Conservation (phyloP, 805 yeast genomes). For the Saccharomycopsis sp. region DNA sequence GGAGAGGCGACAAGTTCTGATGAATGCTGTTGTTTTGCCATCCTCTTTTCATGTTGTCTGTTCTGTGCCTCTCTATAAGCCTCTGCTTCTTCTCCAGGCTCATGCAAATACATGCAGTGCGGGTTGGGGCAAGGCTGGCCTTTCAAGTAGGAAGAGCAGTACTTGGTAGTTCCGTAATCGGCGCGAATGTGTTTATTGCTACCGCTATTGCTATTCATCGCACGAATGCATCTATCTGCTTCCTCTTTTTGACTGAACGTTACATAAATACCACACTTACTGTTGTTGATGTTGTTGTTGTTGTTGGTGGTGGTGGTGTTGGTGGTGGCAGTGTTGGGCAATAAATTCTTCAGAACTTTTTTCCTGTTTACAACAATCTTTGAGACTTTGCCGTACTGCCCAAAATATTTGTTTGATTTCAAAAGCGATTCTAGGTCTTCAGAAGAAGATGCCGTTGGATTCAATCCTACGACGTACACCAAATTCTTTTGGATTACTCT, state of each 20-base stretch:
- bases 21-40: too few species aligned
- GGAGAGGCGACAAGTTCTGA: too few species aligned
- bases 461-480: slow-evolving; percentile 92
- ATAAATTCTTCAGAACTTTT: too few species aligned
- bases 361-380: slow-evolving; percentile 88
- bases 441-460: slow-evolving; percentile 71
- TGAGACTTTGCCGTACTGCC: slow-evolving; percentile 95
- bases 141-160: slow-evolving; percentile 90
- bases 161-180: slow-evolving; percentile 97
- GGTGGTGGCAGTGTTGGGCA: too few species aligned
- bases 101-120: slow-evolving; percentile 97
- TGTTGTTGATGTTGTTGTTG: slow-evolving; percentile 30
- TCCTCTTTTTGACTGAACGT: slow-evolving; percentile 91
- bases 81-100: slow-evolving; percentile 99
- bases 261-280: slow-evolving; percentile 88
- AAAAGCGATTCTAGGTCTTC: slow-evolving; percentile 78
- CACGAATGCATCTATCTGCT: slow-evolving; percentile 86
- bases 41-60: too few species aligned
- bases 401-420: slow-evolving; percentile 88
- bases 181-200: slow-evolving; percentile 89
- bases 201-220: slow-evolving; percentile 84
- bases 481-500: slow-evolving; percentile 96
- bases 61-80: slow-evolving; percentile 29
- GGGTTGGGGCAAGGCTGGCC: slow-evolving; percentile 98
- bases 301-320: too few species aligned